Conservation (phyloP, 192 early-diverging fungal genomes). For the Backusella psychrophila region DNA sequence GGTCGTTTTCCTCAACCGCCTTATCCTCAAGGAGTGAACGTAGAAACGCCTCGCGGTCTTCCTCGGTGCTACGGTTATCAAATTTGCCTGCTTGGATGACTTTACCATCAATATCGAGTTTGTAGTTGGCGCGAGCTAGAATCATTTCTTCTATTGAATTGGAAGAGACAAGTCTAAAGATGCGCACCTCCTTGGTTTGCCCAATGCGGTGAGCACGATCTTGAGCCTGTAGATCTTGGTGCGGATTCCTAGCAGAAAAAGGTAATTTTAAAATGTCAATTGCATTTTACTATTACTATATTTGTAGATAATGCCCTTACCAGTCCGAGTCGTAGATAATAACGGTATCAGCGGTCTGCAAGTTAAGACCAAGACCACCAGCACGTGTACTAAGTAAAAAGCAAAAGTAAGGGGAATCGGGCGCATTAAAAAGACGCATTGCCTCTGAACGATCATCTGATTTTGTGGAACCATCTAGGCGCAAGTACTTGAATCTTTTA, state of each 20-base stretch:
- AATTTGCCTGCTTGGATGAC: constrained; percentile 99
- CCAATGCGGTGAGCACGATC: constrained; percentile 99
- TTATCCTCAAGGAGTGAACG: constrained; percentile 86
- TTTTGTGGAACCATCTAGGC: constrained; percentile 91
- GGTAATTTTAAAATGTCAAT: not conserved
- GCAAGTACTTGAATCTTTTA: constrained; percentile 71
- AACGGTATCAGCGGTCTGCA: constrained; percentile 98
- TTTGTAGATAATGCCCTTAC: constrained; percentile 40
- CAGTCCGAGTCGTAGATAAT: constrained; percentile 99
- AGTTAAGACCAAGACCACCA: constrained; percentile 94
- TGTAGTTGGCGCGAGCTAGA: constrained; percentile 90
- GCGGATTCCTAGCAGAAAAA: constrained; percentile 71
- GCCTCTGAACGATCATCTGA: constrained; percentile 81
- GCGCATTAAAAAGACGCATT: constrained; percentile 82
- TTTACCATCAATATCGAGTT: constrained; percentile 96
- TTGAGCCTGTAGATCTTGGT: constrained; percentile 97
- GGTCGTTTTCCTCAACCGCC: constrained; percentile 67
- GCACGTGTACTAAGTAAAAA: constrained; percentile 96
- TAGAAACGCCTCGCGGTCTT: constrained; percentile 93
- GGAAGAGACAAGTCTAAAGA: constrained; percentile 88
- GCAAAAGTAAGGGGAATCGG: constrained; percentile 77
- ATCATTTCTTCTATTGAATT: constrained; percentile 95
- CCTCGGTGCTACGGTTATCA: constrained; percentile 91
- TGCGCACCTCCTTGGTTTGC: constrained; percentile 96
- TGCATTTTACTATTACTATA: not conserved